Conservation (phyloP, 768 basidiomycete species). For the Phylloporus arenicola region DNA sequence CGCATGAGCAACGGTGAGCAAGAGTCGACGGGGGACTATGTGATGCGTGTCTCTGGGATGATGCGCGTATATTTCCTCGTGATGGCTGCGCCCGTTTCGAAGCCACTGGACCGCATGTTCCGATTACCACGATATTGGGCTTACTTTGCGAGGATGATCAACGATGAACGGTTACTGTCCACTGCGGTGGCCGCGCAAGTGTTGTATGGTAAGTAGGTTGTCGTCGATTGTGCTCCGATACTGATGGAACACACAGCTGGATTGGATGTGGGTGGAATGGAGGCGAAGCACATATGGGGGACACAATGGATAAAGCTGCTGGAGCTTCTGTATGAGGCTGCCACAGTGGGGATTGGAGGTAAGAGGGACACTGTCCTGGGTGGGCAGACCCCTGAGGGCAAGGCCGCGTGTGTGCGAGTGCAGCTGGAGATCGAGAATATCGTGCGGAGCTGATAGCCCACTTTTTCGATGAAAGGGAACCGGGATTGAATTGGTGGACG, state of each 20-base stretch:
- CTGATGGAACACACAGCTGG: slow-evolving; percentile 43
- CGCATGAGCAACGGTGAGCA: slow-evolving; percentile 38
- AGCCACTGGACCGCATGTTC: slow-evolving; percentile 41
- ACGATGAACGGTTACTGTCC: slow-evolving; percentile 45
- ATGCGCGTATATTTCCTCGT: slow-evolving; percentile 86
- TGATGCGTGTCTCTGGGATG: slow-evolving; percentile 65
- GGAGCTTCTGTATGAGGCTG: slow-evolving; percentile 56
- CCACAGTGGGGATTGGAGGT: slow-evolving; percentile 47
- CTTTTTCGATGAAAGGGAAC: background rate
- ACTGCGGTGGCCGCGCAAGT: slow-evolving; percentile 60
- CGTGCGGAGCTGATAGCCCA: slow-evolving; percentile 29
- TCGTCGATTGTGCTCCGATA: background rate
- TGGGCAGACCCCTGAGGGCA: slow-evolving; percentile 55
- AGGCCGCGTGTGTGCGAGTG: slow-evolving; percentile 57
- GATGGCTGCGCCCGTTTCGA: slow-evolving; percentile 40
- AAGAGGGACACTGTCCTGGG: slow-evolving; percentile 42
- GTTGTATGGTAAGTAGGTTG: slow-evolving; percentile 47
- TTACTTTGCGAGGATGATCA: slow-evolving; percentile 63
- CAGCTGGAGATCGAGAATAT: slow-evolving; percentile 64
- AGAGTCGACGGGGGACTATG: slow-evolving; percentile 60
- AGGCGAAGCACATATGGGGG: slow-evolving; percentile 65
- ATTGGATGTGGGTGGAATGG: slow-evolving; percentile 62
- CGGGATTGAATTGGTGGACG: background rate
- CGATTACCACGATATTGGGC: slow-evolving; percentile 64
- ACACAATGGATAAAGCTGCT: slow-evolving; percentile 74